Conservation (phyloP, 495 filamentous ascomycete genomes). For the Terfezia claveryi region DNA sequence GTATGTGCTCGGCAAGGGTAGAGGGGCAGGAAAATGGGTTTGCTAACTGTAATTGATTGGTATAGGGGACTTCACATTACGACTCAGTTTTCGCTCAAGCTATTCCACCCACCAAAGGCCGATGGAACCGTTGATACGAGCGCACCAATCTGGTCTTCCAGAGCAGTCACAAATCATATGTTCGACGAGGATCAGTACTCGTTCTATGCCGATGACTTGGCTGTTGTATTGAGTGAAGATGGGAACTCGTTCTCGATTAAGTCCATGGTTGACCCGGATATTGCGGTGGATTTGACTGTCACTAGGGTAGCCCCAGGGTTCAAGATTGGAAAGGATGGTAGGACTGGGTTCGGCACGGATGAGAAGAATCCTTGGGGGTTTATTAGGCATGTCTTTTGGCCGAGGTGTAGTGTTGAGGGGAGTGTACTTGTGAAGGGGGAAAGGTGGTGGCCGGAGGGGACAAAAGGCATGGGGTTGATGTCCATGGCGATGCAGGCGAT, state of each 20-base stretch:
- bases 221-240: constrained; percentile 64
- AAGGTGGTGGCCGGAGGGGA: constrained; percentile 35
- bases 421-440: constrained; percentile 65
- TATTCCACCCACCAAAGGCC: constrained; percentile 44
- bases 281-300: constrained; percentile 64
- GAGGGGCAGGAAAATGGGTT: constrained; percentile 15
- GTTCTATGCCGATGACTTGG: constrained; percentile 67
- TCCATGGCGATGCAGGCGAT: constrained; percentile 79
- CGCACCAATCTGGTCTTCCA: constrained; percentile 47
- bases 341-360: constrained; percentile 66
- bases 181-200: constrained; percentile 65
- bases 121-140: constrained; percentile 34
- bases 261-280: constrained; percentile 51
- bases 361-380: constrained; percentile 67
- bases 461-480: constrained; percentile 57
- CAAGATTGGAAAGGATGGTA: constrained; percentile 68
- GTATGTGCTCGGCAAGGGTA: constrained; percentile 31
- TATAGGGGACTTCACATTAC: constrained; percentile 70
- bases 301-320: constrained; percentile 60
- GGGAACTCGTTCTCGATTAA: constrained; percentile 64
- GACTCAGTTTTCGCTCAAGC: constrained; percentile 74
- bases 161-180: constrained; percentile 46
- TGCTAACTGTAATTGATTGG: too few species aligned
- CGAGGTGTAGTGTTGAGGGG: constrained; percentile 58
- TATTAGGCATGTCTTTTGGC: constrained; percentile 87